Base-by-base conservation (phyloP, 2,329 filamentous ascomycete species). In the Diaporthe vexans region DNA sequence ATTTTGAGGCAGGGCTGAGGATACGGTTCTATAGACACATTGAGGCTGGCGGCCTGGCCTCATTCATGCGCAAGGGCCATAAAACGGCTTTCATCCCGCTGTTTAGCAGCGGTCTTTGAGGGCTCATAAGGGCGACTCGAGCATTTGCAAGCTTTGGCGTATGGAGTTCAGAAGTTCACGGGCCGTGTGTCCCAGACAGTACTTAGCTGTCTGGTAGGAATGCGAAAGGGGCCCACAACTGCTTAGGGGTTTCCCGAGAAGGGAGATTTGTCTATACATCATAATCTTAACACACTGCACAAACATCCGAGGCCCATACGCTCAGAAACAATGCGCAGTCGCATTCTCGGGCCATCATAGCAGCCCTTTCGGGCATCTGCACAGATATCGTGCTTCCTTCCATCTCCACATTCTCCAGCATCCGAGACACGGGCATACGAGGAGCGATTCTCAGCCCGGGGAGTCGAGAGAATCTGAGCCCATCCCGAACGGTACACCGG, bases 1-100 rank as follows among this genome's bases (percentile, higher is more conserved):
- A 89, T 91, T 67, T 84, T 85, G 81, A 77, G 77, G 74, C 79
- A 74, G 54, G 43, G 46, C 48, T 67, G 67, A 56, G 35, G 5
- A 57, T 19, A 46, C 29, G 56, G 24, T 35, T 37, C 15, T 24
- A 26, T 37, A 52, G 21, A 19, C 1, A 24, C 9, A 29, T 54
- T 40, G 21, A 15, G 9, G 37, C 15, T 61, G 35, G 17, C 58
- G 43, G n/a, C 10, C 17, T 21, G 3, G n/a, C 37, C 24, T 6
- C 37, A 26, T 24, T 26, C n/a, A 57, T 35, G 54, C 17, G 26
- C 8, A 15, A 43, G 40, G 40, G 15, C 7, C 15, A 43, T 43
- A 4, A 19, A 19, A 43, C 19, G 21, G 3, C 29, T 40, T 11
- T 37, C 7, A 52, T 54, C 4, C 7, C 52, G 10, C 46, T 52